Base-by-base conservation (phyloP, 1,284 basidiomycete genomes). In the Microbotryum silenes-acaulis region DNA sequence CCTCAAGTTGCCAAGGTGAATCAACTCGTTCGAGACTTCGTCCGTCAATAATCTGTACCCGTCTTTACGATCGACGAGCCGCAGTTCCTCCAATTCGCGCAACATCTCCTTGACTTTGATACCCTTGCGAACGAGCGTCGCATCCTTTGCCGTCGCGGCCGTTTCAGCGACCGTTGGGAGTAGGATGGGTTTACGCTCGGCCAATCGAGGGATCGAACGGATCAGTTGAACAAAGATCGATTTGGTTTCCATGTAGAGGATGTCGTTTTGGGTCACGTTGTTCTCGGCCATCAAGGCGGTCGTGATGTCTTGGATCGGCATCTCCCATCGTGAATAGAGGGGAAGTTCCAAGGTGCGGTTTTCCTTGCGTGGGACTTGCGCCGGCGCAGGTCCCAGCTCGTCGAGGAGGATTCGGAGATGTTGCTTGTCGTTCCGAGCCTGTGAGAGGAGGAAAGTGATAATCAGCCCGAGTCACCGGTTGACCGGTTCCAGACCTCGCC, bases 31-130 rank as follows among this genome's bases (percentile, higher is more conserved):
- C 2, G 85, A 83, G 23, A 99, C 92, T 75, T 99, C 96, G 70
- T 98, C 96, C 69, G 92, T 90, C 87, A 99, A 92, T 61, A 97
- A 83, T 75, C 84, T 88, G 79, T 88, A 96, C 21, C 87, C 86
- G 73, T 97, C 93, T 50, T 77, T 63, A 25, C 81, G 80, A 63
- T 97, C 91, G 37, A 97, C 85, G 52, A 97, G 82, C 73, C 88
- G 88, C 57, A 88, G 82, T 74, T 93, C 88, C 75, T 97, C 93
- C 52, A 99, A 81, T 77, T 98, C 96, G 58, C 92, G 83, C 33
- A 99, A 80, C 88, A 98, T 93, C 79, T 97, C 91, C 79, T 97
- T 96, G 69, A 97, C 94, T 76, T 98, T 98, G 83, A 98, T 96
- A 37, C 96, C 94, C 73, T 88, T 91, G 50, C 93, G 85, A 21